A percentile compares a stretch with the other conserved stretches of the same genome.
Evolutionary conservation across 1,284 basidiomycete genomes (phyloP).

Genomic region (Bjerkandera adusta): DNA sequence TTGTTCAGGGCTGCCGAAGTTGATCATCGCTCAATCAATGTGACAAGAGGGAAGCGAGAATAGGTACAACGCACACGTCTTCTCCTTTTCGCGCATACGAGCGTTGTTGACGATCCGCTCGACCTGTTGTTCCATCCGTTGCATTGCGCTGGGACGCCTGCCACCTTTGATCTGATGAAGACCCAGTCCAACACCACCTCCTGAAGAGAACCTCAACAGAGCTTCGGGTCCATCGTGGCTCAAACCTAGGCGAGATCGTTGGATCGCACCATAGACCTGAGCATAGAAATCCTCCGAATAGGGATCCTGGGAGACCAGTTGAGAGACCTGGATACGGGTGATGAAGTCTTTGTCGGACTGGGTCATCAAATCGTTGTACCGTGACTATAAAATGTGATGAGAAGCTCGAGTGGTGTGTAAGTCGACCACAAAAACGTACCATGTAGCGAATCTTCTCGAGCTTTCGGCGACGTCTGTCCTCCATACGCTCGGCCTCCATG

Average conservation of each 20-base stretch:
- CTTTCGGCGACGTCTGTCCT: slow-evolving; percentile 77
- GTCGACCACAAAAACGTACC: slow-evolving; percentile 43
- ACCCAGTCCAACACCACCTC: slow-evolving; percentile 81
- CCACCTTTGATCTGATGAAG: slow-evolving; percentile 63
- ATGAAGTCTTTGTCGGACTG: slow-evolving; percentile 99
- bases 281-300: slow-evolving; percentile 99
- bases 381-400: slow-evolving; percentile 55
- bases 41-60: slow-evolving; percentile 5
- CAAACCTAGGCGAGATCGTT: slow-evolving; percentile 75
- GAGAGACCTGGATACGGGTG: slow-evolving; percentile 97
- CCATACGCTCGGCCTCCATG: slow-evolving; percentile 82
- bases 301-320: slow-evolving; percentile 94
- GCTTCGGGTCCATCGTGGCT: slow-evolving; percentile 58
- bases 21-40: too few relatives aligned
- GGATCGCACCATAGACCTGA: slow-evolving; percentile 88
- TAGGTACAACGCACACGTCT: slow-evolving; percentile 55
- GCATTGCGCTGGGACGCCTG: slow-evolving; percentile 91
- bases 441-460: slow-evolving; percentile 85
- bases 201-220: slow-evolving; percentile 79
- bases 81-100: slow-evolving; percentile 81
- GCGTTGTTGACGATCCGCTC: slow-evolving; percentile 95
- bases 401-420: neutral
- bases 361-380: slow-evolving; percentile 98
- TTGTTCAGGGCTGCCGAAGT: slow-evolving; percentile 65
- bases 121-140: slow-evolving; percentile 96